phyloP scores from a whole-genome alignment of 768 basidiomycete species.

The Boletus tomentosulus region DNA sequence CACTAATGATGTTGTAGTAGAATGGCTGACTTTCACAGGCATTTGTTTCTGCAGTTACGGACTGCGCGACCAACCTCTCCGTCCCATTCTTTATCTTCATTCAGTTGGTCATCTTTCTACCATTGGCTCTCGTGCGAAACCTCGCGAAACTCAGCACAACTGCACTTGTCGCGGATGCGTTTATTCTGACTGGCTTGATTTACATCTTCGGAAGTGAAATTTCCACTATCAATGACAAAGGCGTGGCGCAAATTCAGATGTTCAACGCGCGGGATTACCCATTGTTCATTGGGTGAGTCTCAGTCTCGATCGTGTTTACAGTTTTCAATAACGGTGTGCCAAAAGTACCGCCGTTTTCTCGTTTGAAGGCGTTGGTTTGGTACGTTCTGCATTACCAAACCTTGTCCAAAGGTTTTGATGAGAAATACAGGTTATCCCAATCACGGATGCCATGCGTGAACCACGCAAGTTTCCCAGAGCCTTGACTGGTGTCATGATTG shows the following conservation, averaged over 20 bases:
- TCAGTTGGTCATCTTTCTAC: conserved; percentile 84
- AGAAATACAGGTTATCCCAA: conserved; percentile 73
- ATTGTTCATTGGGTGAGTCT: conserved; percentile 79
- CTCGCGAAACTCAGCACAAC: conserved; percentile 92
- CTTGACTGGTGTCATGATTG: conserved; percentile 88
- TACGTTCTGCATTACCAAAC: conserved; percentile 31
- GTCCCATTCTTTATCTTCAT: conserved; percentile 79
- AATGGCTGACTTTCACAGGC: conserved; percentile 44
- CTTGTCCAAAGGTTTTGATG: not conserved
- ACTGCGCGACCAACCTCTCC: conserved; percentile 64
- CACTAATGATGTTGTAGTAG: not conserved
- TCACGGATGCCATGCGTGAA: conserved; percentile 95
- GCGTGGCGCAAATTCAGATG: conserved; percentile 73
- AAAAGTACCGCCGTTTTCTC: conserved; percentile 93
- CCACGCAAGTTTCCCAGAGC: conserved; percentile 89
- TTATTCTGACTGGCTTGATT: conserved; percentile 84
- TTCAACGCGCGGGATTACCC: conserved; percentile 92
- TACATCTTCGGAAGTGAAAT: conserved; percentile 90
- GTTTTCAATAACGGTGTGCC: conserved; percentile 3
- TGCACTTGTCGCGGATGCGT: conserved; percentile 89
- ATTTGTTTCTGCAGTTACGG: conserved; percentile 75
- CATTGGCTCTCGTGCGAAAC: conserved; percentile 85
- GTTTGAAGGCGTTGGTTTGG: conserved; percentile 95
- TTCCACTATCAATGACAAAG: conserved; percentile 56
- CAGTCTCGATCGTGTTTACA: not conserved